Percentiles rank a stretch among this genome's conserved stretches.
Conservation (phyloP, 2,329 filamentous ascomycete species). For the Aspergillus sp. region DNA sequence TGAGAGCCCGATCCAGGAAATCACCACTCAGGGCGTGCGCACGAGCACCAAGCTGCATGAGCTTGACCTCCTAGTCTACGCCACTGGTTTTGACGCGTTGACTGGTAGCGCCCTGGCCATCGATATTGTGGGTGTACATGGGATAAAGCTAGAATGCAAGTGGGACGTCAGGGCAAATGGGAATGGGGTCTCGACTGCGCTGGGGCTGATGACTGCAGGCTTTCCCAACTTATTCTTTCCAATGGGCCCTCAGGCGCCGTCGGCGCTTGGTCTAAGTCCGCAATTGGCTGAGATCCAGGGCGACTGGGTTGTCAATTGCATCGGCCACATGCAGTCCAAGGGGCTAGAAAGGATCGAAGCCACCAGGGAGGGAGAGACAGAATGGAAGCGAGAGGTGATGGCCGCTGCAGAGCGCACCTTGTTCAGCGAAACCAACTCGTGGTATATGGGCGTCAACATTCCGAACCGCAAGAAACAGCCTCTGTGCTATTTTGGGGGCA, state of each 20-base stretch:
- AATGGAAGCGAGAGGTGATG: constrained; percentile 53
- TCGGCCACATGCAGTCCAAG: constrained; percentile 49
- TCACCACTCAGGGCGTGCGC: background rate
- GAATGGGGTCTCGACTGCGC: constrained; percentile 31
- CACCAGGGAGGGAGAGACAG: constrained; percentile 44
- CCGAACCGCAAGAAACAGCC: background rate
- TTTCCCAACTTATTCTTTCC: constrained; percentile 55
- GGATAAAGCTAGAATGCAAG: constrained; percentile 31
- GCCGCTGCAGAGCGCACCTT: constrained; percentile 47
- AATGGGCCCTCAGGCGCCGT: constrained; percentile 59
- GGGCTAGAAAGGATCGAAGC: constrained; percentile 54
- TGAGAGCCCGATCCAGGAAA: background rate
- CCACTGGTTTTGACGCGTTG: background rate
- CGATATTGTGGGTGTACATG: background rate
- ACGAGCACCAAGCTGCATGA: background rate
- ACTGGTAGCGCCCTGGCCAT: background rate
- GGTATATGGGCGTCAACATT: constrained; percentile 5
- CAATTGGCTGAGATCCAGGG: constrained; percentile 56
- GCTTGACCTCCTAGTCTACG: background rate
- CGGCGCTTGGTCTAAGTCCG: constrained; percentile 56
- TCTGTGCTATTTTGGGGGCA: background rate
- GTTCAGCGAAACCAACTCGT: constrained; percentile 42
- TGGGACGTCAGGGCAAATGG: constrained; percentile 26
- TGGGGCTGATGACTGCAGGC: constrained; percentile 42
- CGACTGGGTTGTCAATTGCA: constrained; percentile 54